phyloP scores from a whole-genome alignment of 1,284 basidiomycete genomes.

The Fomitopsis schrenkii region DNA sequence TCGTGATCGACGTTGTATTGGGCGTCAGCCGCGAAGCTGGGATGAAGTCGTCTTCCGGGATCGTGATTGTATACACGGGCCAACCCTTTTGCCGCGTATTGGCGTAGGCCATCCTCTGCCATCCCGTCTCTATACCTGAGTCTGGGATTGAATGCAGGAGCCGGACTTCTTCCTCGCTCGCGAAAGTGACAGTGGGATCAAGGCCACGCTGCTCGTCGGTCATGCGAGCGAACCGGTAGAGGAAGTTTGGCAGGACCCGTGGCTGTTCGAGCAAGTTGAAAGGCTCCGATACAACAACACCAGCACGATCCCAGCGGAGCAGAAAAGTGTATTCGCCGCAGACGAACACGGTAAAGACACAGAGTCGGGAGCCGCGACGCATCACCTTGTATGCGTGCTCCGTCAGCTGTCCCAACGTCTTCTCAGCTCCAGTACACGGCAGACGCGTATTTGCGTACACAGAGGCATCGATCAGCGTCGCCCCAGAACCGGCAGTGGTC shows the following conservation, averaged over 20 bases:
- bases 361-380: not conserved
- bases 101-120: not conserved
- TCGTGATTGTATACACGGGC: not conserved
- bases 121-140: not conserved
- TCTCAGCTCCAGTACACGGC: too few species aligned
- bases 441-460: too few species aligned
- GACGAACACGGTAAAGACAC: slow-evolving; percentile 3
- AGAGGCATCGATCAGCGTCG: too few species aligned
- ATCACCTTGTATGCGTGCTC: too few species aligned
- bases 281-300: slow-evolving; percentile 2
- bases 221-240: slow-evolving; percentile 7
- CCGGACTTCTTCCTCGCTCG: not conserved
- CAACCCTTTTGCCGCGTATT: not conserved
- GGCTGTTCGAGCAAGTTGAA: slow-evolving; percentile 5
- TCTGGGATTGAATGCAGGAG: not conserved
- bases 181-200: slow-evolving; percentile 3
- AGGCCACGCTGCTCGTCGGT: slow-evolving; percentile 5
- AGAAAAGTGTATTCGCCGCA: not conserved
- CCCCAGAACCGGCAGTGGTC: too few species aligned
- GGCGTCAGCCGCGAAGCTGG: not conserved
- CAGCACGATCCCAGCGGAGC: slow-evolving; percentile 8
- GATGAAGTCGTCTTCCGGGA: not conserved
- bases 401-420: too few species aligned
- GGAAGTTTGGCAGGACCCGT: slow-evolving; percentile 6
- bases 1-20: not conserved